Evolutionary conservation across 345 rosid genomes (phyloP).

Genomic region (Populus simonii): DNA sequence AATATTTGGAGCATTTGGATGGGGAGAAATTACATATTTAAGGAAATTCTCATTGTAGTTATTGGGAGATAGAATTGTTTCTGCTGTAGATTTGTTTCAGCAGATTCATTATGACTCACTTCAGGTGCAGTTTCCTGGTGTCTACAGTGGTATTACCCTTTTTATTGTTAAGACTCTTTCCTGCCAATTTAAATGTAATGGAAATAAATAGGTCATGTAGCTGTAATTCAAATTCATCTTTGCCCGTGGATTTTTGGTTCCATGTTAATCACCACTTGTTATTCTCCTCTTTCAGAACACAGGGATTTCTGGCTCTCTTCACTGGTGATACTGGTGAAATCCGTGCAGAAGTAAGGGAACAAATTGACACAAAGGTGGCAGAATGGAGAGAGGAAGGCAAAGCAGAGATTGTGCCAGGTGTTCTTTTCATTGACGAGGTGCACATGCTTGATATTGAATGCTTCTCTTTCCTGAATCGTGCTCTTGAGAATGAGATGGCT

Average conservation of each 20-base stretch:
- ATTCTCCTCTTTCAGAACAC: constrained; percentile 47
- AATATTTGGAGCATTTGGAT: neutral
- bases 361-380: constrained; percentile 88
- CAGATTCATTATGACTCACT: neutral
- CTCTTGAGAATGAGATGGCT: constrained; percentile 95
- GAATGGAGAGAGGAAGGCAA: constrained; percentile 99
- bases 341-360: constrained; percentile 91
- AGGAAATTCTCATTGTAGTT: neutral
- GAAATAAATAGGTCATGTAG: neutral
- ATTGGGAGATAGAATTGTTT: neutral
- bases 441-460: constrained; percentile 99
- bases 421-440: constrained; percentile 92
- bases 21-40: neutral
- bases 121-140: neutral
- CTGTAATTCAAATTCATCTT: neutral
- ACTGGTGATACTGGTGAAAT: constrained; percentile 97
- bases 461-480: constrained; percentile 95
- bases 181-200: neutral
- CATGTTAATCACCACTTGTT: neutral
- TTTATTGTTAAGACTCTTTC: neutral
- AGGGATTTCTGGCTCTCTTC: constrained; percentile 92
- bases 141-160: neutral
- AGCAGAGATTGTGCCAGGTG: constrained; percentile 94
- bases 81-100: neutral
- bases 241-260: neutral